Evolutionary conservation across 441 rosid species (phyloP).

Genomic region (Brassica hybrid): DNA sequence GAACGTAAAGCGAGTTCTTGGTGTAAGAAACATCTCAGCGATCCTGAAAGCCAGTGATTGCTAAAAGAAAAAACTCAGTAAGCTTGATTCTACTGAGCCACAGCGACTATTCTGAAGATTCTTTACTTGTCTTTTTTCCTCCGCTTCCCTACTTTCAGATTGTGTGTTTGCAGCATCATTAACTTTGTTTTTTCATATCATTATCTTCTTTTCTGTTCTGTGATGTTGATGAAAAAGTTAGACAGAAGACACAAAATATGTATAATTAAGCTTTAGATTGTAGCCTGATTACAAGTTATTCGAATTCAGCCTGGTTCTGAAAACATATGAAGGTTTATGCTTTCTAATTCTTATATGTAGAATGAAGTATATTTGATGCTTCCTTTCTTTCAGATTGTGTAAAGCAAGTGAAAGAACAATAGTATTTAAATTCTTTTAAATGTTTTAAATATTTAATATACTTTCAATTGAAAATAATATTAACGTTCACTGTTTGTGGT

Average conservation of each 20-base stretch:
- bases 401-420: no score
- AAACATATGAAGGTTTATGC: no score
- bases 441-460: no score
- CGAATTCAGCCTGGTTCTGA: background rate
- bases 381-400: no score
- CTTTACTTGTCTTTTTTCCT: background rate
- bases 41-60: conserved; percentile 58
- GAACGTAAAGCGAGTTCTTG: conserved; percentile 86
- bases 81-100: background rate
- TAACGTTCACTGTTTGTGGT: no score
- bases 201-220: background rate
- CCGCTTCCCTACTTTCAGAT: background rate
- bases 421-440: no score
- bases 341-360: no score
- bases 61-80: background rate
- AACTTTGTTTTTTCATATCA: background rate
- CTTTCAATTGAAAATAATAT: no score
- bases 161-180: background rate
- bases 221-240: background rate
- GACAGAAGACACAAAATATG: background rate
- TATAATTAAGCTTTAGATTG: background rate
- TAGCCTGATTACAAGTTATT: background rate
- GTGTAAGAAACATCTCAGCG: conserved; percentile 75
- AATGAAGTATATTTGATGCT: no score
- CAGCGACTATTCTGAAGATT: background rate